These are phyloP conservation scores for Solanum hybrid DNA, from an alignment of 305 asterid genomes.

Conservation along the genomic window DNA sequence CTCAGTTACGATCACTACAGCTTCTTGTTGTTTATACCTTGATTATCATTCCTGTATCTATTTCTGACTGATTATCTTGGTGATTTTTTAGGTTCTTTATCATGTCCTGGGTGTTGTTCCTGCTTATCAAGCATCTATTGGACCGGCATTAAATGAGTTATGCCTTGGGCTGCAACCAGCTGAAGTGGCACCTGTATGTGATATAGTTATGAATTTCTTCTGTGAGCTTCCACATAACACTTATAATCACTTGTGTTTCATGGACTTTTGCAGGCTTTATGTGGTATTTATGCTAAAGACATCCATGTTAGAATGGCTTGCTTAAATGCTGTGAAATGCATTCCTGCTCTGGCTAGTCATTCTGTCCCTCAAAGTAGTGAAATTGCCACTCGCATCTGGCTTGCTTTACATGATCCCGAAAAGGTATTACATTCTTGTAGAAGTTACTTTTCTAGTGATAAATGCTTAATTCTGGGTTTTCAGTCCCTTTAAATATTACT, in stretches of 20 bases:
- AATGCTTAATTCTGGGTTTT: conserved; percentile 5
- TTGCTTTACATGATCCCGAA: conserved; percentile 91
- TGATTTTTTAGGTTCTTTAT: conserved; percentile 63
- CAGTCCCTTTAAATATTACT: not conserved
- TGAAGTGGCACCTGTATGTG: conserved; percentile 92
- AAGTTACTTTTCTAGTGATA: conserved; percentile 3
- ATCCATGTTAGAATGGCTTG: conserved; percentile 90
- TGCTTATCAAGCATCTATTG: conserved; percentile 68
- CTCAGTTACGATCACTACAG: conserved; percentile 45
- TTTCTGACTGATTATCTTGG: not conserved
- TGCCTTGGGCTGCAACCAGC: conserved; percentile 89
- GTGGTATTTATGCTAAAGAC: conserved; percentile 91
- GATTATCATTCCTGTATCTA: not conserved
- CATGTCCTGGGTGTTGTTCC: conserved; percentile 95
- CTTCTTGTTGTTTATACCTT: not conserved
- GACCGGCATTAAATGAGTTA: conserved; percentile 89
- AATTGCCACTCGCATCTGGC: conserved; percentile 94
- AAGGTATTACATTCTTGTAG: conserved; percentile 40
- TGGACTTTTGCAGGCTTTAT: conserved; percentile 57
- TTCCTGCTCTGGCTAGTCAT: conserved; percentile 86
- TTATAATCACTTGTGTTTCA: conserved; percentile 8
- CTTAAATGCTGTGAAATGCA: conserved; percentile 92
- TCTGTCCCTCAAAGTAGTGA: conserved; percentile 76
- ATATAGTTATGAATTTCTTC: conserved; percentile 16
- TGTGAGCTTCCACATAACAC: conserved; percentile 8